These are phyloP conservation scores for Pseudogymnoascus sp. DNA, from an alignment of 2,329 filamentous ascomycete genomes.

Conservation along the genomic window DNA sequence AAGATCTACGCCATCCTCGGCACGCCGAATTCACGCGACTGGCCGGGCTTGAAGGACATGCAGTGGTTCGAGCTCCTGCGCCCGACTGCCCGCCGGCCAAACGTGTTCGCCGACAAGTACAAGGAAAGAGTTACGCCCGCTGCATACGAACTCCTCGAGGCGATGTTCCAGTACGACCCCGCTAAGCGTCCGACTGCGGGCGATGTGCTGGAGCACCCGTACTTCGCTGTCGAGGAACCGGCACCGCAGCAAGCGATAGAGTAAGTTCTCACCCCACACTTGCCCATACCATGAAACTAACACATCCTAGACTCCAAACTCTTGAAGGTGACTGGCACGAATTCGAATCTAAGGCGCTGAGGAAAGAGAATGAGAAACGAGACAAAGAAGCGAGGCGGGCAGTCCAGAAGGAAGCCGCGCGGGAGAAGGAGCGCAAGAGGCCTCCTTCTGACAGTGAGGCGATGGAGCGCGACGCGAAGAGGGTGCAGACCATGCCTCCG, in stretches of 20 bases:
- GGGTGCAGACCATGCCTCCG: slow-evolving; percentile 17
- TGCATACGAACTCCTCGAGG: slow-evolving; percentile 73
- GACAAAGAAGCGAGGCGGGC: slow-evolving; percentile 38
- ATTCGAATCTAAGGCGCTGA: slow-evolving; percentile 90
- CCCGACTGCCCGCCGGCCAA: slow-evolving; percentile 65
- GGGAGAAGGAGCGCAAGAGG: slow-evolving; percentile 25
- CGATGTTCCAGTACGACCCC: slow-evolving; percentile 89
- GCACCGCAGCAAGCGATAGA: slow-evolving; percentile 70
- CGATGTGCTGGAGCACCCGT: slow-evolving; percentile 77
- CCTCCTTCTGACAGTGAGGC: slow-evolving; percentile 22
- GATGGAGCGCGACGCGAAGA: slow-evolving; percentile 26
- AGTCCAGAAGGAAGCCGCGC: slow-evolving; percentile 28
- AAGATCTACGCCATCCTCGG: slow-evolving; percentile 93
- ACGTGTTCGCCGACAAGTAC: slow-evolving; percentile 78
- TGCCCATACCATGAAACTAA: slow-evolving; percentile 24
- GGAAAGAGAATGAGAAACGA: slow-evolving; percentile 76
- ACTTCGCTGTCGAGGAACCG: slow-evolving; percentile 81
- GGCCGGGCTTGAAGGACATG: slow-evolving; percentile 88
- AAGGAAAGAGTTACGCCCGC: slow-evolving; percentile 67
- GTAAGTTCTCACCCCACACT: slow-evolving; percentile 44
- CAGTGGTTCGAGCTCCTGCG: slow-evolving; percentile 93
- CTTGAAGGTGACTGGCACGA: slow-evolving; percentile 97
- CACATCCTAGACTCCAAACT: slow-evolving; percentile 51
- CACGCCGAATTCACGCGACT: slow-evolving; percentile 75
- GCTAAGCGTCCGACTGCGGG: slow-evolving; percentile 74